A percentile compares a stretch with the other conserved stretches of the same genome.
Conservation (phyloP, 1,139 yeast species). For the Nadsonia commutata region DNA sequence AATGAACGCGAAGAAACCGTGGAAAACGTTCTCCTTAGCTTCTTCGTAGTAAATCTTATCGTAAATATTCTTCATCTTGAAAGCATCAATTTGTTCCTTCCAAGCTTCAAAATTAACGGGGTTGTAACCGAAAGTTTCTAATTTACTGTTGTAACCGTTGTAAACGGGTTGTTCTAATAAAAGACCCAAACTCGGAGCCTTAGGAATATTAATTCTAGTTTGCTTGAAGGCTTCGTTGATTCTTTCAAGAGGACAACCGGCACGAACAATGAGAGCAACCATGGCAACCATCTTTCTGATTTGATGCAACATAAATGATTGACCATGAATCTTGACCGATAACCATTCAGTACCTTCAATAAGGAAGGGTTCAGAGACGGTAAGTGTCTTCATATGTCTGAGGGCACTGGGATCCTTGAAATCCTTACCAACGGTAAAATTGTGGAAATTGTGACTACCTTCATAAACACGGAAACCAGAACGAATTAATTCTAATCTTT, state of each 20-base stretch:
- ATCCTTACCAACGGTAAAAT: slow-evolving; percentile 81
- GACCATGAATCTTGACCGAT: slow-evolving; percentile 92
- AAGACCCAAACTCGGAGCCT: slow-evolving; percentile 93
- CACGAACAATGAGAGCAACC: slow-evolving; percentile 72
- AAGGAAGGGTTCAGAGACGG: slow-evolving; percentile 80
- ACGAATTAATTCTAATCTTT: slow-evolving; percentile 48
- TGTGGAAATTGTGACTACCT: slow-evolving; percentile 91
- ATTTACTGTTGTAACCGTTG: slow-evolving; percentile 62
- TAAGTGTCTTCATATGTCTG: slow-evolving; percentile 65
- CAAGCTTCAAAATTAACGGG: slow-evolving; percentile 56
- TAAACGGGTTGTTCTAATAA: slow-evolving; percentile 85
- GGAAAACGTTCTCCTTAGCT: slow-evolving; percentile 69
- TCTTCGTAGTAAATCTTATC: slow-evolving; percentile 89
- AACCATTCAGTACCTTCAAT: slow-evolving; percentile 95
- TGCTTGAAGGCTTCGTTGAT: slow-evolving; percentile 68
- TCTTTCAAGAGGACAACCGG: slow-evolving; percentile 61
- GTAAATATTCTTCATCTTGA: slow-evolving; percentile 78
- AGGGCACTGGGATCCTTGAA: slow-evolving; percentile 75
- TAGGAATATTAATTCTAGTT: slow-evolving; percentile 75
- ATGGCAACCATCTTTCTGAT: slow-evolving; percentile 96
- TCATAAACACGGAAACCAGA: slow-evolving; percentile 56
- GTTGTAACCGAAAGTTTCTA: slow-evolving; percentile 68
- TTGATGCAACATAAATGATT: slow-evolving; percentile 96
- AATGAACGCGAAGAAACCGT: slow-evolving; percentile 77
- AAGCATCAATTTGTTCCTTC: slow-evolving; percentile 58